phyloP scores from a whole-genome alignment of 1,139 yeast genomes.

The Starmera stellimalicola region DNA sequence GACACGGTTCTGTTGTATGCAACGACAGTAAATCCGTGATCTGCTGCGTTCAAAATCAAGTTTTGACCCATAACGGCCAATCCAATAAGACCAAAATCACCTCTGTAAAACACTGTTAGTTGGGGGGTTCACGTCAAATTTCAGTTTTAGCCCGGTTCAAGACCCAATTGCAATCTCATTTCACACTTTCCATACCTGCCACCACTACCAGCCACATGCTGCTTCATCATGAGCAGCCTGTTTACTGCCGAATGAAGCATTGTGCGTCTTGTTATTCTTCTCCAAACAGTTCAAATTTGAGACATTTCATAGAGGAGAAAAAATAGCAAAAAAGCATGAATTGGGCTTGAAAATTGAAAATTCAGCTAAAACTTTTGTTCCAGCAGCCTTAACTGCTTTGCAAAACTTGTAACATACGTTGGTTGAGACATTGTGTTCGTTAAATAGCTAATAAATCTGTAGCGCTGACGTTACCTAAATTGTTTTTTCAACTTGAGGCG shows the following conservation, averaged over 20 bases:
- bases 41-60: constrained; percentile 95
- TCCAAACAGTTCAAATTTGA: too few species aligned
- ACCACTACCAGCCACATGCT: too few species aligned
- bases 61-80: constrained; percentile 99
- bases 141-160: neutral
- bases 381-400: too few species aligned
- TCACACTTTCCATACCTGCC: too few species aligned
- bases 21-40: constrained; percentile 94
- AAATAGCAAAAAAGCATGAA: neutral
- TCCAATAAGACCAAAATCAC: constrained; percentile 98
- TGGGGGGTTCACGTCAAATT: neutral
- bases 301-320: neutral
- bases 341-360: too few species aligned
- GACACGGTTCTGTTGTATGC: constrained; percentile 97
- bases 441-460: too few species aligned
- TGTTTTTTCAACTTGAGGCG: too few species aligned
- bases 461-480: too few species aligned
- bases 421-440: constrained; percentile 2
- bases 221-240: too few species aligned
- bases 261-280: neutral
- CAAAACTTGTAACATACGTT: too few species aligned
- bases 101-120: constrained; percentile 33
- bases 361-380: too few species aligned
- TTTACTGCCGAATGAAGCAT: neutral
- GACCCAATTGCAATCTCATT: neutral